A percentile compares a stretch with the other conserved stretches of the same genome.
Evolutionary conservation across 2,329 filamentous ascomycete genomes (phyloP).

Genomic region (Massarina eburnea): DNA sequence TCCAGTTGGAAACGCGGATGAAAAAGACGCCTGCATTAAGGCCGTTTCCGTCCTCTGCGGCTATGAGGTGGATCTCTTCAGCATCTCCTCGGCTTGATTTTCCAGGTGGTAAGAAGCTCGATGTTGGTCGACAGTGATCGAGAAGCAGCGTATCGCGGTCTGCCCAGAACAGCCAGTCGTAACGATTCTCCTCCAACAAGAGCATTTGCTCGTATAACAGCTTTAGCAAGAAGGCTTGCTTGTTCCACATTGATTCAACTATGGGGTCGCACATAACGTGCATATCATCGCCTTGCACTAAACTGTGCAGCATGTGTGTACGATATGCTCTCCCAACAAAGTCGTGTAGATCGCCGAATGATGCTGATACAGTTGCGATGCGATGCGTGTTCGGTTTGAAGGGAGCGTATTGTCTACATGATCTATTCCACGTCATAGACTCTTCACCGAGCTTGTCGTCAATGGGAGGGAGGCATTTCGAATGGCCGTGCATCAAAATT

Average conservation of each 20-base stretch:
- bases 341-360: conserved; percentile 39
- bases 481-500: conserved; percentile 8
- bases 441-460: conserved; percentile 11
- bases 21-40: conserved; percentile 50
- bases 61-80: conserved; percentile 41
- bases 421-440: conserved; percentile 13
- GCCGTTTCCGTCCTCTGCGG: conserved; percentile 45
- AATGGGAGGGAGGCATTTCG: conserved; percentile 17
- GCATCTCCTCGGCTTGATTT: background rate
- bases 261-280: conserved; percentile 46
- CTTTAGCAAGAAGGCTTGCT: conserved; percentile 48
- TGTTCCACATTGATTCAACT: conserved; percentile 50
- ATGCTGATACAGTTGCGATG: conserved; percentile 45
- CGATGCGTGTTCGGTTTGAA: conserved; percentile 8
- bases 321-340: conserved; percentile 46
- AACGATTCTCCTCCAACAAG: conserved; percentile 41
- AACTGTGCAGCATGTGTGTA: conserved; percentile 46
- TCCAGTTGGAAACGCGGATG: conserved; percentile 44
- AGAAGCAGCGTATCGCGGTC: conserved; percentile 50
- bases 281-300: conserved; percentile 46
- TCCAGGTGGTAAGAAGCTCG: conserved; percentile 41
- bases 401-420: conserved; percentile 16
- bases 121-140: conserved; percentile 45
- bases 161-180: conserved; percentile 50
- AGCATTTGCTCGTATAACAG: conserved; percentile 40